Evolutionary conservation across 1,139 yeast genomes (phyloP).

Genomic region (Pichia sp.): DNA sequence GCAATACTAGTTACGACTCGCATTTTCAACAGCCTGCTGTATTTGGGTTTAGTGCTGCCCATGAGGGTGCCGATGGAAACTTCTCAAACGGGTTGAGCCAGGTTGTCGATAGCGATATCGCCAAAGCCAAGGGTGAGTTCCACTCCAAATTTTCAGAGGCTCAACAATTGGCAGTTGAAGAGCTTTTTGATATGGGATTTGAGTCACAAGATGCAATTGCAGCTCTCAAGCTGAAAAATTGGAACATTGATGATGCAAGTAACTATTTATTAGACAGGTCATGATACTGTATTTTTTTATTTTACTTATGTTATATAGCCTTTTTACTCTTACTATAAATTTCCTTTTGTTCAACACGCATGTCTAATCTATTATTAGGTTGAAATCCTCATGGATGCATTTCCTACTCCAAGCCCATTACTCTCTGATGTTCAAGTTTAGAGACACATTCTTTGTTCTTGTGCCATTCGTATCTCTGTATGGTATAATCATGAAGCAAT

Average conservation of each 20-base stretch:
- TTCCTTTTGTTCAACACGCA: not conserved
- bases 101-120: slow-evolving; percentile 2
- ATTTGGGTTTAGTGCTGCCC: slow-evolving; percentile 9
- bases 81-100: not conserved
- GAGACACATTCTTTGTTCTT: slow-evolving; percentile 4
- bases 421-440: not conserved
- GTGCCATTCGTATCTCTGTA: slow-evolving; percentile 34
- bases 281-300: not conserved
- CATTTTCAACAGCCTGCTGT: slow-evolving; percentile 10
- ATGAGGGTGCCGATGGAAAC: not conserved
- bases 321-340: not conserved
- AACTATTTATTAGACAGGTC: slow-evolving; percentile 63
- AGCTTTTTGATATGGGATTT: slow-evolving; percentile 88
- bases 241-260: slow-evolving; percentile 82
- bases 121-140: not conserved
- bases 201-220: slow-evolving; percentile 55
- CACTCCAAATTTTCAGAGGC: slow-evolving; percentile 22
- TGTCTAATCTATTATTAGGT: not conserved
- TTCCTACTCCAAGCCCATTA: slow-evolving; percentile 16
- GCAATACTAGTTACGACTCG: slow-evolving; percentile 3
- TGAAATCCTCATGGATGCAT: too few species aligned
- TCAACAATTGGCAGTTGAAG: slow-evolving; percentile 52
- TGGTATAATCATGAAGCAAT: slow-evolving; percentile 43
- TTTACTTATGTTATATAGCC: not conserved
- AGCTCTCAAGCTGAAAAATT: slow-evolving; percentile 65